Percentiles rank a stretch among this genome's conserved stretches.
Evolutionary conservation across 805 yeast species (phyloP).

Genomic region (Naumovozyma dairenensis): DNA sequence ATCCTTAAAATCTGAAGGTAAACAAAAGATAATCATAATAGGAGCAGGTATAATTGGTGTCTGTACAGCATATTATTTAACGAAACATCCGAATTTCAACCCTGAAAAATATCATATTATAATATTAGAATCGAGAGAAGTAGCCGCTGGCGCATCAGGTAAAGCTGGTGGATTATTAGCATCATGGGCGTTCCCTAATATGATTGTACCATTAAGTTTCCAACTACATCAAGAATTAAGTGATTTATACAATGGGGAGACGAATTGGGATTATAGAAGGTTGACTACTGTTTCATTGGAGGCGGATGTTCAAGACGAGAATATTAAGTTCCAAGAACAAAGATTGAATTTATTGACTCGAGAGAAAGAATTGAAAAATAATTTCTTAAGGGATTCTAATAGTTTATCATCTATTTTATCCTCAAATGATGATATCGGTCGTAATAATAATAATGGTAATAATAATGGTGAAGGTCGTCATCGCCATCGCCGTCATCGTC

Average conservation of each 20-base stretch:
- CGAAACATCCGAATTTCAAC: slow-evolving; percentile 72
- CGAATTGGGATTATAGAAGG: slow-evolving; percentile 88
- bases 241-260: slow-evolving; percentile 68
- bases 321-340: slow-evolving; percentile 3
- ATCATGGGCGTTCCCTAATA: slow-evolving; percentile 94
- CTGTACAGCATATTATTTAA: slow-evolving; percentile 82
- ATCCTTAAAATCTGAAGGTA: slow-evolving; percentile 32
- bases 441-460: too few species aligned
- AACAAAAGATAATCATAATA: slow-evolving; percentile 70
- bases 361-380: too few species aligned
- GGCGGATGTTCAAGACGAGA: slow-evolving; percentile 50
- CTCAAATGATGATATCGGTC: too few species aligned
- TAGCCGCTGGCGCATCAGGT: slow-evolving; percentile 96
- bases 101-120: slow-evolving; percentile 70
- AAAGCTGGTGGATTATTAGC: slow-evolving; percentile 96
- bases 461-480: too few species aligned
- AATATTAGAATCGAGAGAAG: slow-evolving; percentile 76
- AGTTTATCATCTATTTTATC: too few species aligned
- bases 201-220: slow-evolving; percentile 81
- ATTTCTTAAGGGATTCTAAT: too few species aligned
- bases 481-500: too few species aligned
- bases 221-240: slow-evolving; percentile 76
- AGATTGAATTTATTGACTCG: background rate
- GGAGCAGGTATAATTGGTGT: slow-evolving; percentile 97
- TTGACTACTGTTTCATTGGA: slow-evolving; percentile 79